A percentile compares a stretch with the other conserved stretches of the same genome.
Evolutionary conservation across 1,284 basidiomycete genomes (phyloP).

Genomic region (Coriolopsis trogii): DNA sequence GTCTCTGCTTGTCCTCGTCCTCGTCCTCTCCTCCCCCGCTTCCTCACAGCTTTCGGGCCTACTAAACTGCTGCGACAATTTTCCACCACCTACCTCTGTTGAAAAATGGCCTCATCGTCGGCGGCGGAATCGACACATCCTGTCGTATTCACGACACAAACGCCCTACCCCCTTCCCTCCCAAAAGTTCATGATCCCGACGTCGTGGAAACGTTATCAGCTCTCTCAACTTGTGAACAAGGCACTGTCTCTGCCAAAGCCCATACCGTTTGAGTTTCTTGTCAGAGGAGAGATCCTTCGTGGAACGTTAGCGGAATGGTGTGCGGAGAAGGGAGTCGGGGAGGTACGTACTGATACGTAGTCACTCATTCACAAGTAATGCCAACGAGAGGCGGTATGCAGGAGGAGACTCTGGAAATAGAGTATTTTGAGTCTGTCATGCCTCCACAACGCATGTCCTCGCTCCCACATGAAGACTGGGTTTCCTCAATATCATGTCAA

Average conservation of each 20-base stretch:
- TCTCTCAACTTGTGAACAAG: conserved; percentile 98
- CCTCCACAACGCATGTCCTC: conserved; percentile 85
- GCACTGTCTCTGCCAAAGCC: conserved; percentile 77
- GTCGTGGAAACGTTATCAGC: conserved; percentile 91
- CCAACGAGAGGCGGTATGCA: conserved; percentile 30
- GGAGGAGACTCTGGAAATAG: conserved; percentile 91
- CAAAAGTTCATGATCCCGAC: conserved; percentile 95
- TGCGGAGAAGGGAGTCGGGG: conserved; percentile 68
- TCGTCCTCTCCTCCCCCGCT: too few species aligned
- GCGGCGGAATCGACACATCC: conserved; percentile 47
- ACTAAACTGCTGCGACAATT: too few species aligned
- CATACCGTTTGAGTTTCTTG: conserved; percentile 93
- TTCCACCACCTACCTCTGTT: neutral
- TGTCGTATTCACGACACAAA: conserved; percentile 82
- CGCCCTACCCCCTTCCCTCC: conserved; percentile 80
- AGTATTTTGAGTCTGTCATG: conserved; percentile 92
- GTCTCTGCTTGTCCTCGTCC: too few species aligned
- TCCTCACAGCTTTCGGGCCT: too few species aligned
- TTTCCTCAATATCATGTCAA: conserved; percentile 78
- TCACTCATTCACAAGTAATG: too few species aligned
- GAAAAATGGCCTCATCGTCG: conserved; percentile 31
- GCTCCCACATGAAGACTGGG: conserved; percentile 93
- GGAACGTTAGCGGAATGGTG: conserved; percentile 81
- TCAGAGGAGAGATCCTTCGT: conserved; percentile 82
- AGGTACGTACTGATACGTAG: conserved; percentile 44